phyloP scores from a whole-genome alignment of 495 filamentous ascomycete species.

The Immersiella caudata region DNA sequence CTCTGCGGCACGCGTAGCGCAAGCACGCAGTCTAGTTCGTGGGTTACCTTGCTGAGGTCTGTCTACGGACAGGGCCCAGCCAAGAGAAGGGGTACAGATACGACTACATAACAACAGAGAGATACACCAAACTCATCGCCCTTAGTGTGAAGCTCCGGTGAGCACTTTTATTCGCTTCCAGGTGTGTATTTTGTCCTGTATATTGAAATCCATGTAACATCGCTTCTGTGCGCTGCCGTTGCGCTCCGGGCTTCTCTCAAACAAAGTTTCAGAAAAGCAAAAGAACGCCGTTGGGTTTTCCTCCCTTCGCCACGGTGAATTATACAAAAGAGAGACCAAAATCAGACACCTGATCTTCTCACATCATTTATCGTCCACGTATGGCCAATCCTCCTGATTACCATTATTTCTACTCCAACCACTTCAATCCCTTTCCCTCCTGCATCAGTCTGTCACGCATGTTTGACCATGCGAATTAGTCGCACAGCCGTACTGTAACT shows the following conservation, averaged over 20 bases:
- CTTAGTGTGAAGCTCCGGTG: neutral
- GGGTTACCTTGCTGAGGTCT: neutral
- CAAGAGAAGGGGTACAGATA: neutral
- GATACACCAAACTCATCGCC: neutral
- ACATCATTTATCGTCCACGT: neutral
- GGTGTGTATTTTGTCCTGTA: neutral
- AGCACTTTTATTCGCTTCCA: neutral
- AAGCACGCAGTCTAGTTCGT: neutral
- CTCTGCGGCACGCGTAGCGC: neutral
- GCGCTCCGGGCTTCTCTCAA: neutral
- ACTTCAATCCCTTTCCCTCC: neutral
- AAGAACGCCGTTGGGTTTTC: neutral
- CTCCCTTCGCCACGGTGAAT: neutral
- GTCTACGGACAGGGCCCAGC: neutral
- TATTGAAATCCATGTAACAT: neutral
- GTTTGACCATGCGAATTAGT: no score
- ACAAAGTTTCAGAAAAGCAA: neutral
- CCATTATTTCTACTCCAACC: neutral
- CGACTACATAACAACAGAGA: neutral
- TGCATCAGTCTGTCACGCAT: no score
- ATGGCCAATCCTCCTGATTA: neutral
- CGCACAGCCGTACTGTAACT: no score
- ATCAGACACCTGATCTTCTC: slow-evolving; percentile 3
- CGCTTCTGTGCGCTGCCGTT: neutral
- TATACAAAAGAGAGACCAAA: slow-evolving; percentile 5